Evolutionary conservation across 345 rosid genomes (phyloP).

Genomic region (Pugionium dolabratum): DNA sequence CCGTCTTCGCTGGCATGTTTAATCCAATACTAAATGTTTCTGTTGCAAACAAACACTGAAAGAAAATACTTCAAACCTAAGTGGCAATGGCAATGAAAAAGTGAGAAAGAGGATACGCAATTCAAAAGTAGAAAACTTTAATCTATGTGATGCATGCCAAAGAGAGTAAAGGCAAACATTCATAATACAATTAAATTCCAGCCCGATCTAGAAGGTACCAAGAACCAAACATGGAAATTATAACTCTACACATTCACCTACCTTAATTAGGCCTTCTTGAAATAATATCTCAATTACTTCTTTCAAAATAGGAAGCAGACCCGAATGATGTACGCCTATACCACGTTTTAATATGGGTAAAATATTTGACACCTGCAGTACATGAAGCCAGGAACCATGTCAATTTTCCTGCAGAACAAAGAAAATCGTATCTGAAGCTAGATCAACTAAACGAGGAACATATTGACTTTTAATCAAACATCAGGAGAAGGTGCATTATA

Average conservation of each 20-base stretch:
- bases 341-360: constrained; percentile 97
- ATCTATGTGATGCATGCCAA: constrained; percentile 18
- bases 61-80: constrained; percentile 36
- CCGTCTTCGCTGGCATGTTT: constrained; percentile 99
- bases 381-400: constrained; percentile 31
- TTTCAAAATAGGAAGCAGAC: constrained; percentile 95
- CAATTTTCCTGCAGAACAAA: constrained; percentile 18
- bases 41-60: constrained; percentile 96
- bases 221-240: constrained; percentile 16
- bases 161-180: constrained; percentile 7
- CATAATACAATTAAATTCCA: not conserved
- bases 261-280: constrained; percentile 99
- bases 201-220: constrained; percentile 12
- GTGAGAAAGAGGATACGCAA: constrained; percentile 4
- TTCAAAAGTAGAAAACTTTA: not conserved
- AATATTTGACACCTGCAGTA: constrained; percentile 78
- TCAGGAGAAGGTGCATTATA: constrained; percentile 1
- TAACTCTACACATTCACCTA: constrained; percentile 34
- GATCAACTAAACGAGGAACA: constrained; percentile 4
- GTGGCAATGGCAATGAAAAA: constrained; percentile 13
- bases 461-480: not conserved
- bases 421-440: constrained; percentile 16
- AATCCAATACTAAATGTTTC: constrained; percentile 99
- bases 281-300: constrained; percentile 97
- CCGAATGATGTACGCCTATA: constrained; percentile 98